These are phyloP conservation scores for Oryza meridionalis DNA, from an alignment of 176 grass and related monocot species.

Conservation along the genomic window DNA sequence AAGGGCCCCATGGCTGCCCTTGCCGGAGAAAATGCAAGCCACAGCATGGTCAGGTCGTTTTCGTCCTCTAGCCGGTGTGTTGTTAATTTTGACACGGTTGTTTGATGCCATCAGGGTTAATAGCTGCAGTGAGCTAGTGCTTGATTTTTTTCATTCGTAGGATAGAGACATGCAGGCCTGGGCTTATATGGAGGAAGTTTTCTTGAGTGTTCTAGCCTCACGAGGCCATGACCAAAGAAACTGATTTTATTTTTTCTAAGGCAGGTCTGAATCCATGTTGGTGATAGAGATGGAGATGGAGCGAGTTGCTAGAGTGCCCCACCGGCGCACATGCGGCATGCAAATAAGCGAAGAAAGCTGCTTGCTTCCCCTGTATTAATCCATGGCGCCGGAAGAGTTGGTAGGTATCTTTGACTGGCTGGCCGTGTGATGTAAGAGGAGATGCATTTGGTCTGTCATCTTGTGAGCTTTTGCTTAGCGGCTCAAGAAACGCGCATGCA, in stretches of 20 bases:
- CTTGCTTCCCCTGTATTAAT: neutral
- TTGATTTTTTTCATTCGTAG: neutral
- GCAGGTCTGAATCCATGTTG: conserved; percentile 1
- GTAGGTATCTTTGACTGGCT: conserved; percentile 37
- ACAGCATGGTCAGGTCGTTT: conserved; percentile 39
- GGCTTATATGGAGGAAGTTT: conserved; percentile 29
- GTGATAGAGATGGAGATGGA: conserved; percentile 27
- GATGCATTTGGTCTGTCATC: neutral
- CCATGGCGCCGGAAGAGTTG: conserved; percentile 31
- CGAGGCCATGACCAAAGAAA: neutral
- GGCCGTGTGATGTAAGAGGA: neutral
- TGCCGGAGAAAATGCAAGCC: conserved; percentile 25
- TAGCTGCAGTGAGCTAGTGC: neutral
- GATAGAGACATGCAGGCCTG: conserved; percentile 38
- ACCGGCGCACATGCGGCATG: conserved; percentile 31
- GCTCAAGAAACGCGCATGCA: conserved; percentile 26
- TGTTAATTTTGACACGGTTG: conserved; percentile 20
- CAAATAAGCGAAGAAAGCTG: conserved; percentile 22
- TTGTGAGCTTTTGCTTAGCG: conserved; percentile 17
- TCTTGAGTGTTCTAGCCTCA: neutral
- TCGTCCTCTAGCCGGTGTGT: conserved; percentile 28
- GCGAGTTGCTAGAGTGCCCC: neutral
- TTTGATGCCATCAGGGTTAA: conserved; percentile 21
- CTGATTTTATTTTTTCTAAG: neutral
- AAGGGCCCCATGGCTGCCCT: conserved; percentile 22